Base-by-base conservation (phyloP, 257 asterid species). In the Nicotiana obtusifolia region DNA sequence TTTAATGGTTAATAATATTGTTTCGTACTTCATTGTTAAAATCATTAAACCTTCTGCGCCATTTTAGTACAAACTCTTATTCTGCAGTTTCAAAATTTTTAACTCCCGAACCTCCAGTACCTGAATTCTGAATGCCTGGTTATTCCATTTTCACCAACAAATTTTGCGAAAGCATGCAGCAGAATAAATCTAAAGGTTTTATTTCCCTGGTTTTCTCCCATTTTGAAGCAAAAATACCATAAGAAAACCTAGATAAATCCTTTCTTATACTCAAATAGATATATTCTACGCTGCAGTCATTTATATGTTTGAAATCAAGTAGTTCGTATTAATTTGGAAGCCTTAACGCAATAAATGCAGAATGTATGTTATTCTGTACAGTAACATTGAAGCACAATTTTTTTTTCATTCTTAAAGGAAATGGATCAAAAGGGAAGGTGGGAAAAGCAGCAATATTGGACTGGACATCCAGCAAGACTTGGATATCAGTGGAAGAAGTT, bases 401-500 rank as follows among this genome's bases (percentile, higher is more conserved):
- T 8, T 28, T 10, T 20, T 81, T 81, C 24, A 13, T 33, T 64
- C 3, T 68, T 83, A 73, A 81, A 90, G 97, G 15, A 24, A 84
- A 88, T 65, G 88, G 81, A 75, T 71, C 60, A 8, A 90, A 82
- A 87, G 99, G 99, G 81, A 95, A 90, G 83, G 82, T 91, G n/a
- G 97, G 99, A 33, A 92, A 92, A 61, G 86, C 85, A 76, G 89
- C 94, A 11, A 78, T 77, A 71, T 66, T 95, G 89, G 93, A 89
- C 3, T 93, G 97, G 97, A 61, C 88, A 3, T 20, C 92, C 0
- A 93, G 83, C 68, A 57, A 92, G 31, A 87, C 95, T 22, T 91
- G 97, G 33, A 83, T 90, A 7, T 71, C 83, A 41, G 97, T 97
- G 0, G 91, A 82, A 69, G 89, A 88, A n/a, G 89, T 87, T n/a